Evolutionary conservation across 78 protist species (phyloP).

Genomic region (Dictyostelium discoideum): DNA sequence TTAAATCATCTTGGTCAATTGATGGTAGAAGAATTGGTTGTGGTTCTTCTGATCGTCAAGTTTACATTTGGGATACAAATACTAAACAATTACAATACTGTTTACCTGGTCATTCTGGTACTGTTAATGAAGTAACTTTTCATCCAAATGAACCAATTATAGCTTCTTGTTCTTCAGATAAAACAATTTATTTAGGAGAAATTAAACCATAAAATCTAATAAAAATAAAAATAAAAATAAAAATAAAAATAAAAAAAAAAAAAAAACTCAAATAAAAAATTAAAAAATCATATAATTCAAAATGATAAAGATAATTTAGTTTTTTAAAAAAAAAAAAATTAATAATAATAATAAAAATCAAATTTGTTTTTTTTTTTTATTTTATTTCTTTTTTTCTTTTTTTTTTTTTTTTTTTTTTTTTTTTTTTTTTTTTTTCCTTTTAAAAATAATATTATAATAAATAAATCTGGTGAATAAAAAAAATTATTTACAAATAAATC

Average conservation of each 20-base stretch:
- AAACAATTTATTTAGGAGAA: constrained; percentile 87
- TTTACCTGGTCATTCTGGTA: constrained; percentile 92
- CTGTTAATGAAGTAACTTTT: constrained; percentile 90
- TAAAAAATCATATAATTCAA: neutral
- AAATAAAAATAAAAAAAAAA: neutral
- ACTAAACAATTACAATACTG: constrained; percentile 71
- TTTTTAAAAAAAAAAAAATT: neutral
- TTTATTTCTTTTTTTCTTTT: too few relatives aligned
- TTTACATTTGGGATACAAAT: constrained; percentile 87
- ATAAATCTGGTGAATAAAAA: too few relatives aligned
- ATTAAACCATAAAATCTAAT: constrained; percentile 38
- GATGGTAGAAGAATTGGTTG: constrained; percentile 79
- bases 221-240: neutral
- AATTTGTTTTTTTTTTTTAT: too few relatives aligned
- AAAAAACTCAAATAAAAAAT: neutral
- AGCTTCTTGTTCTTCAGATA: constrained; percentile 83
- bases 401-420: too few relatives aligned
- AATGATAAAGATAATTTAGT: too few relatives aligned
- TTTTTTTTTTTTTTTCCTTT: too few relatives aligned
- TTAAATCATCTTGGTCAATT: constrained; percentile 89
- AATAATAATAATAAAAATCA: neutral
- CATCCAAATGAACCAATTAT: constrained; percentile 94
- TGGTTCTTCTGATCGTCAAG: constrained; percentile 88
- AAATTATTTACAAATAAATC: too few relatives aligned
- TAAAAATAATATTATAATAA: too few relatives aligned